A percentile compares a stretch with the other conserved stretches of the same genome.
phyloP scores from a whole-genome alignment of 495 filamentous ascomycete species.

The Neurospora intermedia region DNA sequence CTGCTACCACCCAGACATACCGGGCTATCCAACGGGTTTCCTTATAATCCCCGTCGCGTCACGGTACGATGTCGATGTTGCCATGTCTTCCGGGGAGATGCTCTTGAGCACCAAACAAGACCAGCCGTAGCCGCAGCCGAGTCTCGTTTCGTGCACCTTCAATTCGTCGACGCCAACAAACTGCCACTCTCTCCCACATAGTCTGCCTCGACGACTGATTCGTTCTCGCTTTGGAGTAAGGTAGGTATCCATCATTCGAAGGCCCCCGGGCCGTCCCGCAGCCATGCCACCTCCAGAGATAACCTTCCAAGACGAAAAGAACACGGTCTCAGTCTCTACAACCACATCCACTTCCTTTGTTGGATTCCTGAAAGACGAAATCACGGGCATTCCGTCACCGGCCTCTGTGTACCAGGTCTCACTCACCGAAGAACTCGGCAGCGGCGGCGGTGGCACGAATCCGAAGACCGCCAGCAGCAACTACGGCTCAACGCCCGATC shows the following conservation, averaged over 20 bases:
- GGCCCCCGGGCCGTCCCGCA: not conserved
- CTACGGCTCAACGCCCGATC: constrained; percentile 25
- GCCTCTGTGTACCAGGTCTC: constrained; percentile 3
- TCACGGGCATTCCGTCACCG: not conserved
- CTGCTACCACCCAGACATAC: fast-evolving
- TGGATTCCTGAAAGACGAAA: not conserved
- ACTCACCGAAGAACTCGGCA: not conserved
- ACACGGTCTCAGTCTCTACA: not conserved
- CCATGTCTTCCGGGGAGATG: not conserved
- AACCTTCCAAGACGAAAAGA: not conserved
- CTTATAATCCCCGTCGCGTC: not conserved
- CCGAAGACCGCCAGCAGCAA: constrained; percentile 4
- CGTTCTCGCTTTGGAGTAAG: no score
- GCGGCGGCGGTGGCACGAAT: no score
- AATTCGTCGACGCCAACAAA: not conserved
- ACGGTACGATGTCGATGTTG: not conserved
- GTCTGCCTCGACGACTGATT: no score
- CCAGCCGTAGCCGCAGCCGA: no score
- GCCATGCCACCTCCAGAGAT: not conserved
- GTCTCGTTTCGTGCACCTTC: not conserved
- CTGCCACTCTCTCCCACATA: not conserved
- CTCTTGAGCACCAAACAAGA: not conserved
- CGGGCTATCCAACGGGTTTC: not conserved
- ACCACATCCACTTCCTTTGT: not conserved
- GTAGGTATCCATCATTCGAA: not conserved